Base-by-base conservation (phyloP, 805 yeast genomes). In the Starmerella vitae region DNA sequence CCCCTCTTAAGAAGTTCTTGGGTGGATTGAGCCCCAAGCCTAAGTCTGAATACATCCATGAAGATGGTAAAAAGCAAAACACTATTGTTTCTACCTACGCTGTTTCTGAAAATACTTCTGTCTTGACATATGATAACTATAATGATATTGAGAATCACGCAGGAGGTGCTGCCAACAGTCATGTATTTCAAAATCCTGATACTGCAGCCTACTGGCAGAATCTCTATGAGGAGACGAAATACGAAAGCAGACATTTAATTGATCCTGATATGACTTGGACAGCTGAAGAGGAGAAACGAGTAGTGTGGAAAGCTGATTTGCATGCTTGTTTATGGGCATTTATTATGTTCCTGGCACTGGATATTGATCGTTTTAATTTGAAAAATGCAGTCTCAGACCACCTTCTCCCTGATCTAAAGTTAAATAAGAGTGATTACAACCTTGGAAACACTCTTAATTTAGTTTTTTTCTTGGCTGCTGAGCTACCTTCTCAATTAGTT, bases 401-500 rank as follows among this genome's bases (percentile, higher is more conserved):
- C 46, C 47, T 76, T 48, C 55, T 76, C 36, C 58, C 54, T 1
- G 79, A 76, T 46, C 58, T 75, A 39, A 52, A 60, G 1, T 49
- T 77, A 52, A 67, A 67, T 21, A 72, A 78, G 12, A 60, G 71
- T 48, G 71, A 76, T 41, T 74, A 67, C 53, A 78, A 77, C 54
- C 52, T 63, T 29, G 84, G 80, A 18, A 68, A 63, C 47, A 74
- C 81, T 1, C 61, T 78, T 30, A 71, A 70, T 48, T 61, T 66
- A 38, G 62, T 71, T 3, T 63, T 71, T 30, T 77, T 78, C 51
- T 57, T 77, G 38, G 53, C 61, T 14, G 71, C 78, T 13, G 84
- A 78, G 53, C 58, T 77, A 8, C 85, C 84, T 0, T 75, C 82
- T 3, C 82, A 77, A 52, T 60, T 77, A 47, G 59, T 78, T 33